These are phyloP conservation scores for Ustilago xerochloae DNA, from an alignment of 1,284 basidiomycete genomes.

Conservation along the genomic window DNA sequence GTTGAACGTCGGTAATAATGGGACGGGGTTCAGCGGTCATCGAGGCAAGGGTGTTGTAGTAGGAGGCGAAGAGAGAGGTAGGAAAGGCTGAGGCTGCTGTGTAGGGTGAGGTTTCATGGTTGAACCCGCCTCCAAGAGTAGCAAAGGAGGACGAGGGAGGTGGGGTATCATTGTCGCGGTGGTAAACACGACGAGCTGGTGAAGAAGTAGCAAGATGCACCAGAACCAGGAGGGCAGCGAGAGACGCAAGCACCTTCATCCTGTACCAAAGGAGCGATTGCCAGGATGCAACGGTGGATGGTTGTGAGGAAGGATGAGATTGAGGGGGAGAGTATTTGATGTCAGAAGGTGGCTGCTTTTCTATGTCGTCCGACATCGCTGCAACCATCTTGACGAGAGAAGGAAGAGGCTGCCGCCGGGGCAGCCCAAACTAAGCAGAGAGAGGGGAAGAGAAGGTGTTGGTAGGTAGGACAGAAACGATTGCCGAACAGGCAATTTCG, in stretches of 20 bases:
- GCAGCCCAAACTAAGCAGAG: too few relatives aligned
- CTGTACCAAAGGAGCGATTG: constrained; percentile 13
- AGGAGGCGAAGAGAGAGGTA: constrained; percentile 59
- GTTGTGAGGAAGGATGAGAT: neutral
- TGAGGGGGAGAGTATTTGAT: neutral
- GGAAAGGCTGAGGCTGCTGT: constrained; percentile 65
- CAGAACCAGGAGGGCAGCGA: constrained; percentile 20
- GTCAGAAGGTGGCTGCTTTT: constrained; percentile 20
- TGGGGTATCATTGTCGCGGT: constrained; percentile 10
- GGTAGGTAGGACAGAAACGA: neutral
- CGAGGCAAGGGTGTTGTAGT: constrained; percentile 46
- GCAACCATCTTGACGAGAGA: neutral
- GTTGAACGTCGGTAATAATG: constrained; percentile 53
- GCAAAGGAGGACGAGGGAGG: neutral
- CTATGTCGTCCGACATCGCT: constrained; percentile 44
- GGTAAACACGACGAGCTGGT: constrained; percentile 11
- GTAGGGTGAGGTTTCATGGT: constrained; percentile 40
- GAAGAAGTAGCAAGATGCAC: constrained; percentile 22
- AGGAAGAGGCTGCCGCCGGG: neutral
- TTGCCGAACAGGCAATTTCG: neutral
- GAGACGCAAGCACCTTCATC: constrained; percentile 36
- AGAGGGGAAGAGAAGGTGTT: neutral
- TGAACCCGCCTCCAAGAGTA: constrained; percentile 3
- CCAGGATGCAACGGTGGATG: constrained; percentile 1
- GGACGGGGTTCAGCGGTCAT: constrained; percentile 57